phyloP scores from a whole-genome alignment of 768 basidiomycete species.

The Sarcomyxa edulis region DNA sequence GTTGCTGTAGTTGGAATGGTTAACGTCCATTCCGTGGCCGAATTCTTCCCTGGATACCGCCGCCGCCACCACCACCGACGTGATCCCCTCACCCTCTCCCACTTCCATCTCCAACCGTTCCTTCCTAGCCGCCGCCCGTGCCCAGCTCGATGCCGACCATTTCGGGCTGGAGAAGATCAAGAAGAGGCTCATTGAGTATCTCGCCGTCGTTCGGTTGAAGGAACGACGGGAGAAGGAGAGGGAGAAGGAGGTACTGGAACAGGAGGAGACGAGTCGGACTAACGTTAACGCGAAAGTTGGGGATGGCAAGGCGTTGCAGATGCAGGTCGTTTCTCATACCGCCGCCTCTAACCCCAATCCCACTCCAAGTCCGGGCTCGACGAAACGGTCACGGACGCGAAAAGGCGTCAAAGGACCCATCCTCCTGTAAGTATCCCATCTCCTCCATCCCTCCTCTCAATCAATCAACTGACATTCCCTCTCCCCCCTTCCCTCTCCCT shows the following conservation, averaged over 20 bases:
- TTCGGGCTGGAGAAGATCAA: conserved; percentile 95
- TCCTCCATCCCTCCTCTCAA: not conserved
- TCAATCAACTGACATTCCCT: conserved; percentile 7
- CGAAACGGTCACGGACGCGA: conserved; percentile 19
- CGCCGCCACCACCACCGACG: conserved; percentile 5
- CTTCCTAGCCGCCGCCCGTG: conserved; percentile 67
- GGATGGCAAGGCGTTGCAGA: conserved; percentile 4
- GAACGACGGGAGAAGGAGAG: conserved; percentile 31
- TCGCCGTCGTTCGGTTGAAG: conserved; percentile 74
- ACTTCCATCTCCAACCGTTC: conserved; percentile 32
- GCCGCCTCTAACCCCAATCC: not conserved
- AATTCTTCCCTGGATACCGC: conserved; percentile 28
- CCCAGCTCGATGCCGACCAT: conserved; percentile 85
- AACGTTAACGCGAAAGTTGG: conserved; percentile 11
- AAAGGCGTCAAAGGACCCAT: conserved; percentile 65
- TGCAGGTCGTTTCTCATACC: not conserved
- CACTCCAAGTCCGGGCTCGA: not conserved
- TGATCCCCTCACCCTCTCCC: too few relatives aligned
- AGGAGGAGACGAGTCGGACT: conserved; percentile 8
- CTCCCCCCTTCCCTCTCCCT: too few relatives aligned
- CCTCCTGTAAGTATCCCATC: conserved; percentile 40
- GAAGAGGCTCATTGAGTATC: conserved; percentile 84
- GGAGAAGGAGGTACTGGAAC: conserved; percentile 15
- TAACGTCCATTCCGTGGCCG: conserved; percentile 83
- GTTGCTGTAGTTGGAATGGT: conserved; percentile 77